Conservation (phyloP, 805 yeast species). For the Ogataea methanolica region DNA sequence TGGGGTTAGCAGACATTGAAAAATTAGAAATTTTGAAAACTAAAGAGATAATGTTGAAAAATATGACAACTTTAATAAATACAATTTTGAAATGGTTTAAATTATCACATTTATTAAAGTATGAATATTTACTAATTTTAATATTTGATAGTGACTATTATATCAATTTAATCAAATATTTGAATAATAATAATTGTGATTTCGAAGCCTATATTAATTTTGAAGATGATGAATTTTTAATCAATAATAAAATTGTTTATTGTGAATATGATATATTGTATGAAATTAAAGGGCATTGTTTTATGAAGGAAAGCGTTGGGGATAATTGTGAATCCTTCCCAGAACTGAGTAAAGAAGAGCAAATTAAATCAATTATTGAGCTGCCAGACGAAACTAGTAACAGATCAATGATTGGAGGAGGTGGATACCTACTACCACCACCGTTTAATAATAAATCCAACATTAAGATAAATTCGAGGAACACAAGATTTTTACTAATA, state of each 20-base stretch:
- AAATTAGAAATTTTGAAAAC: constrained; percentile 52
- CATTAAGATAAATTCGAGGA: constrained; percentile 21
- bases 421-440: constrained; percentile 4
- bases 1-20: constrained; percentile 27
- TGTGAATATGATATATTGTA: constrained; percentile 29
- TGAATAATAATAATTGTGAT: constrained; percentile 27
- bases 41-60: constrained; percentile 61
- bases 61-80: constrained; percentile 48
- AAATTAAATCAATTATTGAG: constrained; percentile 16
- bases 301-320: constrained; percentile 15
- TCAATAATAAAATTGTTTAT: constrained; percentile 27
- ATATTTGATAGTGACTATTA: constrained; percentile 69
- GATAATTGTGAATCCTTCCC: constrained; percentile 13
- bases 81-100: constrained; percentile 74
- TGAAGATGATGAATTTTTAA: constrained; percentile 21
- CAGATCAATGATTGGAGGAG: constrained; percentile 13
- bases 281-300: constrained; percentile 22
- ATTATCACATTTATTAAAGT: constrained; percentile 70
- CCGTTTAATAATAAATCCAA: constrained; percentile 27
- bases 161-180: constrained; percentile 30
- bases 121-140: constrained; percentile 65
- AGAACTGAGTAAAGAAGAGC: constrained; percentile 7
- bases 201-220: constrained; percentile 22
- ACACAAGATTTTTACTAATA: constrained; percentile 41
- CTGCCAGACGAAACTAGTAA: constrained; percentile 5